Conservation (phyloP, 805 yeast species). For the Saturnispora serradocipensis region DNA sequence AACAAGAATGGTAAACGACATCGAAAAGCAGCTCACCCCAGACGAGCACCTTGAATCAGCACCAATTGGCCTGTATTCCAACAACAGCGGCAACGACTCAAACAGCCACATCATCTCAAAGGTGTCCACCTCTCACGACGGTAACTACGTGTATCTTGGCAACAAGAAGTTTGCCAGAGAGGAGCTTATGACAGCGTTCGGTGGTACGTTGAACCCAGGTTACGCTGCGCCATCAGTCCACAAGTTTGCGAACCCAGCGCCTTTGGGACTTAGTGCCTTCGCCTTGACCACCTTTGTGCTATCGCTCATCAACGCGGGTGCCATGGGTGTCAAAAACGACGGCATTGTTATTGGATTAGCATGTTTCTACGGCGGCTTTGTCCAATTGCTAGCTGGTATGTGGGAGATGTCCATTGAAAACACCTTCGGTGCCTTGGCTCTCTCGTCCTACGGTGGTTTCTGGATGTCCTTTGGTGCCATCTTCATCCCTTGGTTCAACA, state of each 20-base stretch:
- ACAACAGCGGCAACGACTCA: slow-evolving; percentile 7
- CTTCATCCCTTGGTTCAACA: slow-evolving; percentile 47
- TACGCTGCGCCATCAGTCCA: slow-evolving; percentile 44
- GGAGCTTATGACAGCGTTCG: slow-evolving; percentile 60
- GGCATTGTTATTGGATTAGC: slow-evolving; percentile 59
- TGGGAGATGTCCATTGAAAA: slow-evolving; percentile 70
- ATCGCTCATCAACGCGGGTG: slow-evolving; percentile 52
- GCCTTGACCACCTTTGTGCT: slow-evolving; percentile 61
- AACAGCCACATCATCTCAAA: slow-evolving; percentile 12
- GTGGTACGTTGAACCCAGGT: slow-evolving; percentile 79
- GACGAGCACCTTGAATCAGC: slow-evolving; percentile 17
- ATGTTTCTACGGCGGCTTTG: slow-evolving; percentile 63
- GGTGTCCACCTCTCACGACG: slow-evolving; percentile 43
- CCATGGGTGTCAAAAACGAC: slow-evolving; percentile 55
- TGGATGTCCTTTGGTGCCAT: slow-evolving; percentile 72
- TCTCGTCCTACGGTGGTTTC: slow-evolving; percentile 58
- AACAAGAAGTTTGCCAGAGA: slow-evolving; percentile 53
- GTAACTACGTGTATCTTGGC: slow-evolving; percentile 64
- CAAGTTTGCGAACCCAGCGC: slow-evolving; percentile 65
- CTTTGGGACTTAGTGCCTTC: slow-evolving; percentile 64
- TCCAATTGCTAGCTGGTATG: slow-evolving; percentile 65
- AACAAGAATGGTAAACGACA: slow-evolving; percentile 11
- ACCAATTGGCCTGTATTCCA: slow-evolving; percentile 18
- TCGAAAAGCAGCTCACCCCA: slow-evolving; percentile 16
- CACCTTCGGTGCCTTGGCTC: slow-evolving; percentile 65